These are phyloP conservation scores for Amphicarpaea edgeworthii DNA, from an alignment of 306 rosid genomes.

Conservation along the genomic window DNA sequence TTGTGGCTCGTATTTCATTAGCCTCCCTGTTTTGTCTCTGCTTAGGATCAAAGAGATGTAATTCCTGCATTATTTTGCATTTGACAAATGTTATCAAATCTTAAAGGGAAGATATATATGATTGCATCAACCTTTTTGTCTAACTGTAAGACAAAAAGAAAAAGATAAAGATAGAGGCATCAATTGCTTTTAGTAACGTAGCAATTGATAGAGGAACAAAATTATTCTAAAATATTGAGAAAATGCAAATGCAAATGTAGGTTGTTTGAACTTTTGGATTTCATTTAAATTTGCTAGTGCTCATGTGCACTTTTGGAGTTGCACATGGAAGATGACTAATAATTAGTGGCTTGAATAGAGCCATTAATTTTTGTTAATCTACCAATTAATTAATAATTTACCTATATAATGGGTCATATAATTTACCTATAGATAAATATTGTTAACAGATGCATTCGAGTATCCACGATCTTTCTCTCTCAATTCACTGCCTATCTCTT, in stretches of 20 bases:
- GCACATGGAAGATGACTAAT: not conserved
- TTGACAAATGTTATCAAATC: not conserved
- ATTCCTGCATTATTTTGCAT: conserved; percentile 61
- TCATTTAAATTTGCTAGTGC: not conserved
- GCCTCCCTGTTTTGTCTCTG: conserved; percentile 66
- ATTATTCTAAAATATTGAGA: not conserved
- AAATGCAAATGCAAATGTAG: not conserved
- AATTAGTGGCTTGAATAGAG: not conserved
- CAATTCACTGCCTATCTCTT: no score
- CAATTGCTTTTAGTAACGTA: not conserved
- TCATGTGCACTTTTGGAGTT: not conserved
- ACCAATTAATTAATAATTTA: not conserved
- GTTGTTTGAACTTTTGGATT: not conserved
- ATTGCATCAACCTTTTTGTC: not conserved
- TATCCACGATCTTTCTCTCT: no score
- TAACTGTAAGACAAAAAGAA: not conserved
- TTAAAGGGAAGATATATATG: conserved; percentile 7
- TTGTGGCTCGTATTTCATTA: conserved; percentile 76
- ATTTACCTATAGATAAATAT: no score
- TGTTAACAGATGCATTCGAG: no score
- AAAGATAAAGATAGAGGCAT: not conserved
- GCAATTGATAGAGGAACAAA: no score
- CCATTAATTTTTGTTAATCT: not conserved
- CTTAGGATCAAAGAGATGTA: conserved; percentile 60
- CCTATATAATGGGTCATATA: not conserved